Conservation (phyloP, 805 yeast species). For the Kluyveromyces starmeri region DNA sequence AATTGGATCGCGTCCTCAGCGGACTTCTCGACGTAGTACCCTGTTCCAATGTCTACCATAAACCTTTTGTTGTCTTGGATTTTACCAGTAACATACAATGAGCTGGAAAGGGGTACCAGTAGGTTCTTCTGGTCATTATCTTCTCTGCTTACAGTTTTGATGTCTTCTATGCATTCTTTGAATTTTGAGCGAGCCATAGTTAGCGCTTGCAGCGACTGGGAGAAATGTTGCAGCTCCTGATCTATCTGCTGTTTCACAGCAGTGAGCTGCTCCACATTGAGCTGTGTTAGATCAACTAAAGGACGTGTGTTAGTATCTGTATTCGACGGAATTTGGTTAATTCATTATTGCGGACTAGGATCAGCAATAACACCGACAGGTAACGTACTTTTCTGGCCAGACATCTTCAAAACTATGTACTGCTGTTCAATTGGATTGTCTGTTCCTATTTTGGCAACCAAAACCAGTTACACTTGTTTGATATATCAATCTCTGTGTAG, state of each 20-base stretch:
- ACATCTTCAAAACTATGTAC: conserved; percentile 11
- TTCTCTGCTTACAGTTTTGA: conserved; percentile 41
- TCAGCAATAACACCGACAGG: too few species aligned
- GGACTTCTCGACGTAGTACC: conserved; percentile 80
- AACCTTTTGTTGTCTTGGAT: conserved; percentile 57
- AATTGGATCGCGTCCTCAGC: conserved; percentile 59
- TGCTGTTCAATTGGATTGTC: neutral
- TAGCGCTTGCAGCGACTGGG: conserved; percentile 75
- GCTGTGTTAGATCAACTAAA: conserved; percentile 54
- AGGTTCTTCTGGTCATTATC: conserved; percentile 42
- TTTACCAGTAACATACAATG: conserved; percentile 83
- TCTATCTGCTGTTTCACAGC: conserved; percentile 79
- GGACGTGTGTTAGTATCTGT: conserved; percentile 2
- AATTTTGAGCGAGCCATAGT: conserved; percentile 76
- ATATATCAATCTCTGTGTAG: too few species aligned
- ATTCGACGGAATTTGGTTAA: too few species aligned
- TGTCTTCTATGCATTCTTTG: conserved; percentile 67
- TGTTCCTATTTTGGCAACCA: too few species aligned
- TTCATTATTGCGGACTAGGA: too few species aligned
- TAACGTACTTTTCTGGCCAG: conserved; percentile 24
- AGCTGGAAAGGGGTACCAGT: conserved; percentile 80
- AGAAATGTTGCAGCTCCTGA: conserved; percentile 77
- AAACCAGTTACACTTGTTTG: too few species aligned
- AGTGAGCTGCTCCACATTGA: conserved; percentile 75
- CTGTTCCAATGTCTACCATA: conserved; percentile 93